Base-by-base conservation (phyloP, 2,329 filamentous ascomycete species). In the Talaromyces amestolkiae region DNA sequence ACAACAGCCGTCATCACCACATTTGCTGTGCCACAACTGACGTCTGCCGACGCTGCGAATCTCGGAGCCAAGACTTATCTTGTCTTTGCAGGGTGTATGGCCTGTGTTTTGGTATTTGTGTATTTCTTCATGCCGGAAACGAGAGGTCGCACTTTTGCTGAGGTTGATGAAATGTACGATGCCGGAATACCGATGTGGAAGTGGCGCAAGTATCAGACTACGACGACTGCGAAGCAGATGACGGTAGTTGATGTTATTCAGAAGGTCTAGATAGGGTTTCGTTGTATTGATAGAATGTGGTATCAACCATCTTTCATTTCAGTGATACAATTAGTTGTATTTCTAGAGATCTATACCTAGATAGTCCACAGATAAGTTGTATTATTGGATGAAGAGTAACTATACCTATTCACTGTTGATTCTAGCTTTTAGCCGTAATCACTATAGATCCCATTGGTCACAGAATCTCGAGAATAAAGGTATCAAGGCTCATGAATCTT, bases 1-100 rank as follows among this genome's bases (percentile, higher is more conserved):
- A 73, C 72, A 13, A 79, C 76, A 6, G 76, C 76, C 2, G 75
- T 78, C 15, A 76, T 78, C 43, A 78, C 77, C n/a, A 78, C 76
- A 3, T 72, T 78, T 15, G 77, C 72, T 2, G 75, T 78, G 11
- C 77, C 76, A 1, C 76, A 72, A 68, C 56, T 79, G 56, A 77
- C 74, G 4, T 71, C 74, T 15, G 69, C 70, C 3, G 74, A 77
- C 69, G 74, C 74, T 8, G 74, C 73, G 13, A 70, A 70, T 27
- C 70, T 77, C 39, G 74, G 74, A 3, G 73, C 75, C 3, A 77
- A 76, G 63, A 72, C 74, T 0, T 76, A 75, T 68, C 70, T 76
- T 13, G 66, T 77, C 27, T 77, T 77, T 58, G 74, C 72, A 1
- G 75, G 74, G 0, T 75, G 73, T 37, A 76, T 76, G 72, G 70